Evolutionary conservation across 106 monocot species (phyloP).

Genomic region (Apostasia shenzhenica): DNA sequence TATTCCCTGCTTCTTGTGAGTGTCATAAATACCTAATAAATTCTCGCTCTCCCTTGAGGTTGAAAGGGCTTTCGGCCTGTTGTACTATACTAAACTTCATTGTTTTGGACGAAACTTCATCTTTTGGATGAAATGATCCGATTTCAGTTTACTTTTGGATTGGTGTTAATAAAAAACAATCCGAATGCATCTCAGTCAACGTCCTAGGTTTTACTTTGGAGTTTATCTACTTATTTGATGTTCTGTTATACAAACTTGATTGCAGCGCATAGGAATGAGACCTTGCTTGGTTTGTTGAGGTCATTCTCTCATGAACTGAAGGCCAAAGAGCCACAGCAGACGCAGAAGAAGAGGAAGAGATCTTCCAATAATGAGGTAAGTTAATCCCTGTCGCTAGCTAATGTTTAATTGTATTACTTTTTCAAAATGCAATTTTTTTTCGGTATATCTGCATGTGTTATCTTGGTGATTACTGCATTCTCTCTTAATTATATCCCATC

Average conservation of each 20-base stretch:
- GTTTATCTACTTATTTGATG: background rate
- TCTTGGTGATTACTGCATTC: too few relatives aligned
- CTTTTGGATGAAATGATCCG: too few relatives aligned
- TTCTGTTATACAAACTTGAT: background rate
- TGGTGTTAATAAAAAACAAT: too few relatives aligned
- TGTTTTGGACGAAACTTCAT: too few relatives aligned
- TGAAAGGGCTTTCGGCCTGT: too few relatives aligned
- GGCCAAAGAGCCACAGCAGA: slow-evolving; percentile 53
- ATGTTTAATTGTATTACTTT: slow-evolving; percentile 1
- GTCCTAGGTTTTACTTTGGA: background rate
- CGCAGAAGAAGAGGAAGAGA: slow-evolving; percentile 76
- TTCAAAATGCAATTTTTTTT: background rate
- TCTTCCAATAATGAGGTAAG: slow-evolving; percentile 29
- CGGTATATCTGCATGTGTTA: background rate
- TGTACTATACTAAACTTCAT: too few relatives aligned
- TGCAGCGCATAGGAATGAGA: slow-evolving; percentile 85
- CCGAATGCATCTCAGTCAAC: background rate
- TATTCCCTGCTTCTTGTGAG: too few relatives aligned
- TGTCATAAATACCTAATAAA: too few relatives aligned
- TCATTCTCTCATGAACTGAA: slow-evolving; percentile 66
- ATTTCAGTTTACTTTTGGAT: too few relatives aligned
- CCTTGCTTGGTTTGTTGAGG: slow-evolving; percentile 50
- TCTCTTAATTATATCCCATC: too few relatives aligned
- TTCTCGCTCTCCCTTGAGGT: too few relatives aligned
- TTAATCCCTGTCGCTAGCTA: slow-evolving; percentile 3